Base-by-base conservation (phyloP, 305 asterid species). In the Fraxinus paxiana region DNA sequence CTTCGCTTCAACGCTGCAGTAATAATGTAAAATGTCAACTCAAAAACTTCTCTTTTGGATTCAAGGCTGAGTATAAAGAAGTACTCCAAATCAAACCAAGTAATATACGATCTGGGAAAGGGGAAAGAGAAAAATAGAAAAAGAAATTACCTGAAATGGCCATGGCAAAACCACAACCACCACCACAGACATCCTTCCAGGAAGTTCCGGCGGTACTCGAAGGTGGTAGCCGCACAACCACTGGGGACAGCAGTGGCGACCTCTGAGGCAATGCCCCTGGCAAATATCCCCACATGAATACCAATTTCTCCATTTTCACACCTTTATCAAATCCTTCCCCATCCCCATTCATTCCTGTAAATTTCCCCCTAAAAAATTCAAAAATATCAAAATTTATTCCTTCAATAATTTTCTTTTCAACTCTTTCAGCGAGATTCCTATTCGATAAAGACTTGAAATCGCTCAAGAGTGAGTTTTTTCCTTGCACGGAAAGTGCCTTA, bases 101-200 rank as follows among this genome's bases (percentile, higher is more conserved):
- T 30, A 31, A 31, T 31, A 70, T 70, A 31, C 6, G 43, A 70
- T 70, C n/a, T 5, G 13, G 46, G 18, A 12, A 70, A 6, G 12
- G 22, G 26, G 15, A 20, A 9, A 65, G 8, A n/a, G 22, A 28
- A 30, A 73, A 41, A 1, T 9, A 76, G 4, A 79, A 54, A 70
- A 35, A 75, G 54, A 70, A 35, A 34, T 69, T 61, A 96, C 99
- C 99, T 24, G 98, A 91, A 87, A 93, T 88, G 77, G 98, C 98
- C 93, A 92, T 81, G 80, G 99, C 98, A 82, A 96, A 96, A 69
- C 99, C 99, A 75, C 99, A 96, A 15, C 99, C 99, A 4, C 99
- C 99, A 22, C 98, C 98, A 77, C 92, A 94, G 38, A 92, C 97
- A 86, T 91, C 97, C 84, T 82, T 88, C 97, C 99, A 96, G 15